Evolutionary conservation across 192 early-diverging fungal species (phyloP), one percentile per base, ranked within the genome.

Genomic region (Umbelopsis sp.): DNA sequence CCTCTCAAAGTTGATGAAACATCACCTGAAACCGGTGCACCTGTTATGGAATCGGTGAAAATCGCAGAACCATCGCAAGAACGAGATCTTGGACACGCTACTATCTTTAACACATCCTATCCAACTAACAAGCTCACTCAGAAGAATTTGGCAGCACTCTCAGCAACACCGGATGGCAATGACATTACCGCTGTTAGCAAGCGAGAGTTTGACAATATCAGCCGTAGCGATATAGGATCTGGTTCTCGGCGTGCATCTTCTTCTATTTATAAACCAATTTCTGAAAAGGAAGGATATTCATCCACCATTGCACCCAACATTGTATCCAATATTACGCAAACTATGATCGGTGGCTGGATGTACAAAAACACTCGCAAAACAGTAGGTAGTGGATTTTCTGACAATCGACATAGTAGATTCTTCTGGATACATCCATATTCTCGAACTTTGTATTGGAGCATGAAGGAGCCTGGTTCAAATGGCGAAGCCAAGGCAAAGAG

Each of bases 371-470:
- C 91, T 24, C 80, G 88, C 7, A 77, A 84, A 38, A 79, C 68
- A 47, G 81, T 85, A 43, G 81, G 80, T 0, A 73, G 70, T 32
- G 82, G 82, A 65, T 78, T 82, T 24, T 85, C 82, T 21, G 92
- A 91, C 70, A 85, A 86, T 43, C 80, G 86, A 12, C 90, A 94
- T 56, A 65, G 82, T 68, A 85, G 92, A 14, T 94, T 86, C 82
- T 91, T 94, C 50, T 94, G 92, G 92, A 85, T 94, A 31, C 91
- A 92, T 59, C 92, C 92, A 24, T 94, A 92, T 47, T 90, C 91
- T 24, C 89, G 88, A 69, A 90, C 89, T 29, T 76, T 94, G 59
- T 90, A 94, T 71, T 94, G 92, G 92, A 87, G 87, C 68, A 81
- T 76, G 65, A 81, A 85, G 65, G 87, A 87, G 34, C 91, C 91